These are phyloP conservation scores for Pelargonium myrrhifolium DNA, from an alignment of 441 rosid genomes.

Conservation along the genomic window DNA sequence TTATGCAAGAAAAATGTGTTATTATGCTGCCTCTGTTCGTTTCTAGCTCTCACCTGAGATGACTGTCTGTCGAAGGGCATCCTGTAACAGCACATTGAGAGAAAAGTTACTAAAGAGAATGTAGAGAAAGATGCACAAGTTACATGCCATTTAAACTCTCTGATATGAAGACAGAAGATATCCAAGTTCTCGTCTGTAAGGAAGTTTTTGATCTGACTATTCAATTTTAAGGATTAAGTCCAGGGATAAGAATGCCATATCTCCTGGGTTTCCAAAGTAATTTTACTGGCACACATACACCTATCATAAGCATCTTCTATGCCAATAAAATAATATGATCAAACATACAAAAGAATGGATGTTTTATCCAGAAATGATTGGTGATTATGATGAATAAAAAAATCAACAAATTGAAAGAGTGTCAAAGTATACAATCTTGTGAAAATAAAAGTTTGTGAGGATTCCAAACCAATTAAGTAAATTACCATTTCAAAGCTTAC, in stretches of 20 bases:
- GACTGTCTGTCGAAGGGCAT: slow-evolving; percentile 48
- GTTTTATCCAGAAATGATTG: not conserved
- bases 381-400: not conserved
- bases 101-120: slow-evolving; percentile 16
- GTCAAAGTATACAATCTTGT: no score
- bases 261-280: slow-evolving; percentile 4
- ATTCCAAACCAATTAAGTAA: no score
- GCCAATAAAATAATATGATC: not conserved
- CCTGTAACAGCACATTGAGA: slow-evolving; percentile 40
- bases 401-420: no score
- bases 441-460: no score
- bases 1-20: not conserved
- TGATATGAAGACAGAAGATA: not conserved
- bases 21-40: not conserved
- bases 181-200: not conserved
- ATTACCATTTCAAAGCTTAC: no score
- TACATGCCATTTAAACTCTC: not conserved
- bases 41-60: slow-evolving; percentile 50
- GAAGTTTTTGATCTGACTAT: not conserved
- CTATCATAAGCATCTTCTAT: not conserved
- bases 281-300: not conserved
- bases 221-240: not conserved
- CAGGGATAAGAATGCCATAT: not conserved
- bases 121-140: slow-evolving; percentile 3
- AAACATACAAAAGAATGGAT: not conserved